phyloP scores from a whole-genome alignment of 2,329 filamentous ascomycete species.

The Xylariales sp. region DNA sequence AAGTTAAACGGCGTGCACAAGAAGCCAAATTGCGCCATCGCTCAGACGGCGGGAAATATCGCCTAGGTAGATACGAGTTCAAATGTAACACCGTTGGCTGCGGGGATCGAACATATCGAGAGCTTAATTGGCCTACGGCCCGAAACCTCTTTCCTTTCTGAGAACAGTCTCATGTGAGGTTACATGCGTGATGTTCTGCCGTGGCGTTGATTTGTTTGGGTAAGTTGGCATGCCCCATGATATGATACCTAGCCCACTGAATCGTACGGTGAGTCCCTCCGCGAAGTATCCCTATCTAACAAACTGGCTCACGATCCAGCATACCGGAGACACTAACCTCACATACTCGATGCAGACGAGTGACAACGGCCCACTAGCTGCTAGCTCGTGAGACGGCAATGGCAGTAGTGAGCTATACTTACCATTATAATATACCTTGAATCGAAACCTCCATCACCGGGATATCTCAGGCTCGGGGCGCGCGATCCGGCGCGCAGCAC shows the following conservation, averaged over 20 bases:
- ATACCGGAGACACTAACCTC: too few species aligned
- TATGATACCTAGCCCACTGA: background rate
- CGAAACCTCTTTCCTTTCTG: conserved; percentile 3
- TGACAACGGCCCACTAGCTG: too few species aligned
- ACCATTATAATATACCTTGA: too few species aligned
- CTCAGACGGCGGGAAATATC: conserved; percentile 1
- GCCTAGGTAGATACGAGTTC: conserved; percentile 8
- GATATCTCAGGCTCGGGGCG: too few species aligned
- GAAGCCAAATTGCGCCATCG: conserved; percentile 31
- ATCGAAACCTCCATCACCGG: too few species aligned
- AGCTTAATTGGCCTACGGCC: conserved; percentile 20
- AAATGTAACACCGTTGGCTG: background rate
- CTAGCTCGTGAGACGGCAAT: too few species aligned
- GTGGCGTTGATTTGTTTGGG: background rate
- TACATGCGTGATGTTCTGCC: conserved; percentile 26
- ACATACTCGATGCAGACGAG: too few species aligned
- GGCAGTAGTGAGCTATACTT: too few species aligned
- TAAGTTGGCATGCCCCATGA: background rate
- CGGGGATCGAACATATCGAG: background rate
- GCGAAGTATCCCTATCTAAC: too few species aligned
- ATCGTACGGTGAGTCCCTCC: too few species aligned
- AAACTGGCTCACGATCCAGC: too few species aligned
- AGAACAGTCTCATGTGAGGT: conserved; percentile 18
- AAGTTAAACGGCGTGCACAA: conserved; percentile 25
- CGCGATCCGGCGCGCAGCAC: too few species aligned